phyloP scores from a whole-genome alignment of 176 grass and related monocot species.

The Areca catechu region DNA sequence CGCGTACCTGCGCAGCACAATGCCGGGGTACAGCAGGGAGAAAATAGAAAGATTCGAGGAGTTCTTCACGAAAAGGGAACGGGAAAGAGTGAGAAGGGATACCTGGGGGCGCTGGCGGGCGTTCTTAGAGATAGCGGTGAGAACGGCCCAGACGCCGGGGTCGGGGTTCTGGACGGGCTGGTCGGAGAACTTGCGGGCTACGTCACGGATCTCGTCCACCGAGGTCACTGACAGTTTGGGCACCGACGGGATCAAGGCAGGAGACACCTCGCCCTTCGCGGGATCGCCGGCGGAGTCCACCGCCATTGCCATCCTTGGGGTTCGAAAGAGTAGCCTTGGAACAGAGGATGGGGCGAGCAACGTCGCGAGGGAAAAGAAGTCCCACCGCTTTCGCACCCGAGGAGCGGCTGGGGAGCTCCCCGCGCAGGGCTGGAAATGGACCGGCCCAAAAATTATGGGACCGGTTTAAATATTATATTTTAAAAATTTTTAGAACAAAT shows the following conservation, averaged over 20 bases:
- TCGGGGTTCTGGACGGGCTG: slow-evolving; percentile 62
- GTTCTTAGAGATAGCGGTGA: slow-evolving; percentile 73
- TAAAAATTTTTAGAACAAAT: no score
- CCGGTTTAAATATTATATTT: no score
- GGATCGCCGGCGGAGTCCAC: slow-evolving; percentile 15
- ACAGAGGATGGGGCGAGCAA: no score
- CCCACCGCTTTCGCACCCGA: no score
- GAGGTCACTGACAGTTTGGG: slow-evolving; percentile 16
- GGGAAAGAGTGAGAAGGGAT: neutral
- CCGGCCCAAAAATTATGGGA: no score
- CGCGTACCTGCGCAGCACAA: no score
- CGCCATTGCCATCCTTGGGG: neutral
- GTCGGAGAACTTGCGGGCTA: slow-evolving; percentile 66
- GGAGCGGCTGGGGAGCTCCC: no score
- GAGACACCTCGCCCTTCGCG: slow-evolving; percentile 26
- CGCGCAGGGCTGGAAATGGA: no score
- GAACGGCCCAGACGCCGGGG: slow-evolving; percentile 63
- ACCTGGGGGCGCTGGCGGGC: slow-evolving; percentile 72
- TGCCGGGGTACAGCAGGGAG: no score
- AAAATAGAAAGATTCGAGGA: neutral
- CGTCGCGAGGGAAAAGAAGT: no score
- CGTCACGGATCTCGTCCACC: slow-evolving; percentile 47
- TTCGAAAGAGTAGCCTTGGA: no score
- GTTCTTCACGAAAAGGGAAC: neutral
- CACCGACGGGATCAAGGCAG: slow-evolving; percentile 5